Evolutionary conservation across 164 flowering plant genomes (phyloP), one percentile per base, ranked within the genome.

Genomic region (Chimonanthus salicifolius): DNA sequence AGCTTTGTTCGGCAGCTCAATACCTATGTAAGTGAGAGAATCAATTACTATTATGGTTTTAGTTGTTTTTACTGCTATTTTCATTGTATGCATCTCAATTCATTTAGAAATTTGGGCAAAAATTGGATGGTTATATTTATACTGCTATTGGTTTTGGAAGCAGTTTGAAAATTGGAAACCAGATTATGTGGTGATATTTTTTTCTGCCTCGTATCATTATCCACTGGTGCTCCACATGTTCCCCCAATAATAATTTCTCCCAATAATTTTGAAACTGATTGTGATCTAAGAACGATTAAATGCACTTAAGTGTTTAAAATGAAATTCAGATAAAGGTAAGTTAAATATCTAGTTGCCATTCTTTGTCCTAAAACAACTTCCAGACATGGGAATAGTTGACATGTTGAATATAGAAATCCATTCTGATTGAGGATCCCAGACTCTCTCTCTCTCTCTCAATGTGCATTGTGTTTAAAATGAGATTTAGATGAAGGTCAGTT

Each of bases 1-100:
- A 89, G 93, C 70, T 89, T 89, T 65, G 83, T 89, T 20, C 76
- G 93, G 68, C 93, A 89, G 84, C 90, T 89, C 43, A 89, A 89
- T 73, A 89, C 94, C 4, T 89, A 89, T 75, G 91, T 88, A 83
- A 84, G 88, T 67, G 11, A 65, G 6, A 43, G 47, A 65, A 45
- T 33, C 11, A 18, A n/a, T 18, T 63, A 3, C 18, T 63, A 16
- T 2, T 9, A 21, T 21, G 43, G 3, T 8, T 66, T 45, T 11
- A 8, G 11, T 47, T 16, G 70, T 6, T 65, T 65, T 7, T 7
- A 20, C 46, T 43, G 68, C 44, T 8, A 7, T 51, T 51, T 51
- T 7, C 13, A 7, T 51, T 51, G 10, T 13, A 2, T 7, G 7
- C 58, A 13, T 7, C 7, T 51, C 13, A 13, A 7, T 7, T 7